phyloP scores from a whole-genome alignment of 495 filamentous ascomycete genomes.

The Glutinoglossum americanum region DNA sequence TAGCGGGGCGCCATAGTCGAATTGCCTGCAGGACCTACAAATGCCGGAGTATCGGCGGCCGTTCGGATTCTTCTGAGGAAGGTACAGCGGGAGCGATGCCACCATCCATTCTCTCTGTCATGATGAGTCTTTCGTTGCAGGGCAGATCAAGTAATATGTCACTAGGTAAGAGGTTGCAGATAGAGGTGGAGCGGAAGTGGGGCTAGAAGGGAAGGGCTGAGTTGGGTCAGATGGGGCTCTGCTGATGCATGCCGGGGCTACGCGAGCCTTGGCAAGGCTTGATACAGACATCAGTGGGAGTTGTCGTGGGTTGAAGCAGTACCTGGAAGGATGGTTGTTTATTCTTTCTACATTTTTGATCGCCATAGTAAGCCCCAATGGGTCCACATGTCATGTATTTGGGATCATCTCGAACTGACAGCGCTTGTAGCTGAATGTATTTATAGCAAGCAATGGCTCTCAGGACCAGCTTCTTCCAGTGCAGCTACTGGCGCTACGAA shows the following conservation, averaged over 20 bases:
- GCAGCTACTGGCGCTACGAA: neutral
- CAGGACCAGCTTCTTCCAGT: slow-evolving; percentile 19
- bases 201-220: neutral
- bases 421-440: slow-evolving; percentile 66
- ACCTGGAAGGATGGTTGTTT: slow-evolving; percentile 51
- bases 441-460: slow-evolving; percentile 67
- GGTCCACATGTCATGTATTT: neutral
- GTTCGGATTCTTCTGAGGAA: neutral
- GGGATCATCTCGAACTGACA: neutral
- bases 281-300: neutral
- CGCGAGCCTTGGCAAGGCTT: neutral
- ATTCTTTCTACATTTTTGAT: slow-evolving; percentile 97
- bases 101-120: neutral
- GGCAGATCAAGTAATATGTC: neutral
- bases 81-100: neutral
- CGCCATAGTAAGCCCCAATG: slow-evolving; percentile 52
- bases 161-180: neutral
- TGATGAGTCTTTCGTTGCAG: neutral
- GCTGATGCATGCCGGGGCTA: neutral
- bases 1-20: neutral
- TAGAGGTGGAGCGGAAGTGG: neutral
- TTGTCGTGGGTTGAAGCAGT: neutral
- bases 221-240: neutral
- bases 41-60: slow-evolving; percentile 19
- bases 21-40: slow-evolving; percentile 15